These are phyloP conservation scores for Penicillium glabrum DNA, from an alignment of 2,329 filamentous ascomycete species.

Conservation along the genomic window DNA sequence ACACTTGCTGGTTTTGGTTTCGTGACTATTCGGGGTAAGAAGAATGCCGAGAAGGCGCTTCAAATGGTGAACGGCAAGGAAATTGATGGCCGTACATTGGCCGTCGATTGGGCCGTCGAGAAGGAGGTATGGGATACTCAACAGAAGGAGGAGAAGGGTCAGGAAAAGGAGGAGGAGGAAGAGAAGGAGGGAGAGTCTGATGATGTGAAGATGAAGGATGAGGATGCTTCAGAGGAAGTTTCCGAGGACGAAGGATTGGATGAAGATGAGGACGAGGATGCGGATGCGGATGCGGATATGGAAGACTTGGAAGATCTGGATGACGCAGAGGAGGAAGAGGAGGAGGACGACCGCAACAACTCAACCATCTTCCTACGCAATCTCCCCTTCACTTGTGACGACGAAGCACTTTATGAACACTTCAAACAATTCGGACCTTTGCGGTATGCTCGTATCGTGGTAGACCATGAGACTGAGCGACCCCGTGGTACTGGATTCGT, in stretches of 20 bases:
- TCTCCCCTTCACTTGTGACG: slow-evolving; percentile 82
- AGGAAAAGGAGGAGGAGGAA: slow-evolving; percentile 24
- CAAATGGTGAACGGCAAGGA: slow-evolving; percentile 83
- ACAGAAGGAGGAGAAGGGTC: slow-evolving; percentile 41
- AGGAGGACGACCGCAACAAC: slow-evolving; percentile 57
- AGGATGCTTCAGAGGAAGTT: slow-evolving; percentile 25
- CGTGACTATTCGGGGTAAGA: slow-evolving; percentile 79
- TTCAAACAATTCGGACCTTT: slow-evolving; percentile 87
- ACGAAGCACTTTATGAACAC: slow-evolving; percentile 78
- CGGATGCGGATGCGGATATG: slow-evolving; percentile 2
- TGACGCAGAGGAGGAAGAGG: slow-evolving; percentile 30
- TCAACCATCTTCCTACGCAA: slow-evolving; percentile 91
- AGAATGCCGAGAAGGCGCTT: slow-evolving; percentile 89
- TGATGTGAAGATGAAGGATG: slow-evolving; percentile 29
- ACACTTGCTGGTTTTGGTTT: slow-evolving; percentile 87
- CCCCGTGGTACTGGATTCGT: slow-evolving; percentile 94
- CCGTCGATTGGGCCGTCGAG: slow-evolving; percentile 96
- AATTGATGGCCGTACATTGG: slow-evolving; percentile 81
- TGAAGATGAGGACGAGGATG: slow-evolving; percentile 1
- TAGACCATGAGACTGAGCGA: slow-evolving; percentile 80
- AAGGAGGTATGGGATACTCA: slow-evolving; percentile 78
- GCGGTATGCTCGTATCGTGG: slow-evolving; percentile 86
- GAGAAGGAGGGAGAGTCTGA: slow-evolving; percentile 51
- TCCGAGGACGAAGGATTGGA: slow-evolving; percentile 6
- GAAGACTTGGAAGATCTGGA: slow-evolving; percentile 37